phyloP scores from a whole-genome alignment of 2,329 filamentous ascomycete species.

The Penicillium decumbens region DNA sequence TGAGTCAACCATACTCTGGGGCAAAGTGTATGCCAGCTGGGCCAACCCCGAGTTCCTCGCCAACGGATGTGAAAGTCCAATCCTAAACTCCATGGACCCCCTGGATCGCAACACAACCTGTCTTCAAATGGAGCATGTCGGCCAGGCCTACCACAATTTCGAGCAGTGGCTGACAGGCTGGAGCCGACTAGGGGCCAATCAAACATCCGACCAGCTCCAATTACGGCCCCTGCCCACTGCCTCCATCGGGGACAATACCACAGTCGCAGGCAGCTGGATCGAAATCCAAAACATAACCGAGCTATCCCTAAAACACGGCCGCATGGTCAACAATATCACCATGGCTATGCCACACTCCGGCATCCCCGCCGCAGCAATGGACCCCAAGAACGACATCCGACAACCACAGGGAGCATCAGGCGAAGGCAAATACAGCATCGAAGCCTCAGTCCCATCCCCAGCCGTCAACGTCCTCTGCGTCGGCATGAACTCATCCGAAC shows the following conservation, averaged over 20 bases:
- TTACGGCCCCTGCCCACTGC: constrained; percentile 58
- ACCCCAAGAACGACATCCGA: constrained; percentile 60
- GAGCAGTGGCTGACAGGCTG: constrained; percentile 57
- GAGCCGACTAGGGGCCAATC: constrained; percentile 47
- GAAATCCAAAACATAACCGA: constrained; percentile 53
- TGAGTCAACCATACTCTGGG: constrained; percentile 49
- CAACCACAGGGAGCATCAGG: constrained; percentile 64
- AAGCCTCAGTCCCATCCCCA: constrained; percentile 66
- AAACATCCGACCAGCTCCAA: constrained; percentile 38
- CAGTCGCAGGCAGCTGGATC: constrained; percentile 65
- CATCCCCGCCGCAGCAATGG: constrained; percentile 60
- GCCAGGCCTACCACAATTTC: constrained; percentile 65
- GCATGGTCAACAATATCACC: constrained; percentile 70
- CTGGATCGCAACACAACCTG: constrained; percentile 53
- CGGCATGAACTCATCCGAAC: constrained; percentile 56
- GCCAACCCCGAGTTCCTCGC: constrained; percentile 58
- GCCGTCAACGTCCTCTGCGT: constrained; percentile 69
- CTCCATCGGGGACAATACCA: constrained; percentile 67
- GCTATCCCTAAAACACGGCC: constrained; percentile 47
- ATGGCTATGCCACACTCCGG: constrained; percentile 72
- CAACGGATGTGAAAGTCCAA: constrained; percentile 58
- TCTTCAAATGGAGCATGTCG: constrained; percentile 64
- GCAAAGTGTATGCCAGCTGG: constrained; percentile 58
- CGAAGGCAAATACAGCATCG: constrained; percentile 63
- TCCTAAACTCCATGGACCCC: constrained; percentile 44